Base-by-base conservation (phyloP, 805 yeast species). In the Ogataea methanolica region DNA sequence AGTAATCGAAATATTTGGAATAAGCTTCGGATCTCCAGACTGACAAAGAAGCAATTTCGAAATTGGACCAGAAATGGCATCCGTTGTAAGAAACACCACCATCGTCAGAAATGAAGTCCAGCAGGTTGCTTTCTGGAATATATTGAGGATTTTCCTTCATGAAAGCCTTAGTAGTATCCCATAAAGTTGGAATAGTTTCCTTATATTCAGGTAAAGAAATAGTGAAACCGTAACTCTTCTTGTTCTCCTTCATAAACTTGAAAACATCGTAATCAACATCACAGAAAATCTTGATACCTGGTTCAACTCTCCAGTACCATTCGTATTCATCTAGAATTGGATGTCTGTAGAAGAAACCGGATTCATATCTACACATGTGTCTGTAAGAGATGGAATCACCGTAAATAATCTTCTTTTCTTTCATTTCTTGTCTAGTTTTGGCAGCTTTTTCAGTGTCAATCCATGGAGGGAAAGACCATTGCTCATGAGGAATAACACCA, bases 231-330 rank as follows among this genome's bases (percentile, higher is more conserved):
- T 88, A 88, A 54, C 73, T 76, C 70, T 85, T 85, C 55, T 78
- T 71, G 61, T 85, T 83, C 54, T 86, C 92, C 55, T 76, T 73
- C 96, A 88, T 87, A 67, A 75, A 88, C 68, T 83, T 81, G 79
- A 88, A 88, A 31, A 85, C 72, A 65, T 87, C 96, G 66, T 82
- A 85, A 60, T 83, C 81, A 49, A 90, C 72, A 67, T 90, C 96
- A 74, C 96, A 89, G 68, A 73, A 83, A 58, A 89, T 78, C 66
- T 79, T 78, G 63, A 86, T 78, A 63, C 82, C 87, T 17, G 97
- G 96, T 68, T 90, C 97, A 46, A 90, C 96, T 70, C 97, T 81
- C 97, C 97, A 90, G 74, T 90, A 90, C 76, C 84, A 90, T 51
- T 86, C 89, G 66, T 82, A 89, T n/a, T 87, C 83, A 46, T 72